phyloP scores from a whole-genome alignment of 1,284 basidiomycete species.

The Boletellus sp. region DNA sequence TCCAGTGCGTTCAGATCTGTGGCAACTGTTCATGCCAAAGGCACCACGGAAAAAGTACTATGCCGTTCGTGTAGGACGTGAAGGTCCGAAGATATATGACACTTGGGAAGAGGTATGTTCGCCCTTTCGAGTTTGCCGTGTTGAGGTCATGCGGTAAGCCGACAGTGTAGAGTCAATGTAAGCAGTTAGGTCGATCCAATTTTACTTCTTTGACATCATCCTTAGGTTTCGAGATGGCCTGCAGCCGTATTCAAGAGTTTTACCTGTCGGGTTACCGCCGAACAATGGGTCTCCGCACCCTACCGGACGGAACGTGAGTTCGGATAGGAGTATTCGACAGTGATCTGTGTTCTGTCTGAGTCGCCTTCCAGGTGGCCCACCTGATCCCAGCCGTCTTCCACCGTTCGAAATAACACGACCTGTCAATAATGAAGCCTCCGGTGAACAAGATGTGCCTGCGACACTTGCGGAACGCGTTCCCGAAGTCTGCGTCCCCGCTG shows the following conservation, averaged over 20 bases:
- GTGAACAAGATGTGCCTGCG: not conserved
- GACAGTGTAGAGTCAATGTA: constrained; percentile 42
- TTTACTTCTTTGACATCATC: constrained; percentile 4
- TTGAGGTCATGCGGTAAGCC: not conserved
- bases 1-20: not conserved
- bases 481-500: not conserved
- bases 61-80: constrained; percentile 51
- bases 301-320: constrained; percentile 19
- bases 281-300: constrained; percentile 40
- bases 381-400: not conserved
- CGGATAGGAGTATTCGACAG: not conserved
- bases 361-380: constrained; percentile 8
- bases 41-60: constrained; percentile 47
- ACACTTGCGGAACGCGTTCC: not conserved
- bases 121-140: not conserved
- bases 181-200: not conserved
- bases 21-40: constrained; percentile 28
- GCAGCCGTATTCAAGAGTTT: constrained; percentile 51
- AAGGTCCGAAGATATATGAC: constrained; percentile 50
- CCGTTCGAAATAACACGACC: not conserved
- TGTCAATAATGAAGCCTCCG: not conserved
- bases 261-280: constrained; percentile 37
- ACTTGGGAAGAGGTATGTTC: constrained; percentile 52
- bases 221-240: constrained; percentile 48
- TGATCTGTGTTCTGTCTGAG: not conserved